Percentiles rank a stretch among this genome's conserved stretches.
These are phyloP conservation scores for Scedosporium apiospermum DNA, from an alignment of 2,329 filamentous ascomycete species.

Conservation along the genomic window DNA sequence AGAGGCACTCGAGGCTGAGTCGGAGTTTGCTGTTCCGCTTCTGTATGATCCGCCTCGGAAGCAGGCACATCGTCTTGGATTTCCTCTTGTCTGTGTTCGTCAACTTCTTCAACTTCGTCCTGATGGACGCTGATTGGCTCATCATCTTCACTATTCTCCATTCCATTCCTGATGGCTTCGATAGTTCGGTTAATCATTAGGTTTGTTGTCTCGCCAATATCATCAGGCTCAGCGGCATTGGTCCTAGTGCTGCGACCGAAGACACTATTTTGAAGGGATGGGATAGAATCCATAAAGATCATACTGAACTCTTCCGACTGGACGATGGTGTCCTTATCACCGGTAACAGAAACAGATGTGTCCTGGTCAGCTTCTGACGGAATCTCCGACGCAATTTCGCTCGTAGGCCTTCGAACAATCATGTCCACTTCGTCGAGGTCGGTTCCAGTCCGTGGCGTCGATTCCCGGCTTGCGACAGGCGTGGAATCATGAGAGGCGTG, in stretches of 20 bases:
- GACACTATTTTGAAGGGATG: constrained; percentile 35
- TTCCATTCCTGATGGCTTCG: constrained; percentile 31
- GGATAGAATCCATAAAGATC: constrained; percentile 47
- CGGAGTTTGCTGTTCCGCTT: background rate
- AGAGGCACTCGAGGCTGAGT: background rate
- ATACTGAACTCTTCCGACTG: constrained; percentile 50
- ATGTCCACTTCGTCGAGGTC: background rate
- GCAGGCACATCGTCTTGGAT: background rate
- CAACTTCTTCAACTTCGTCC: constrained; percentile 7
- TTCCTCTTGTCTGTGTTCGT: constrained; percentile 9
- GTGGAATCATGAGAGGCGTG: background rate
- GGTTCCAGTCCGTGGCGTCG: background rate
- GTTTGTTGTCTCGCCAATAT: constrained; percentile 47
- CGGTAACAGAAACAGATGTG: background rate
- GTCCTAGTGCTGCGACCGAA: constrained; percentile 12
- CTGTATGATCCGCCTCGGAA: background rate
- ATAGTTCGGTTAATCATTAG: constrained; percentile 47
- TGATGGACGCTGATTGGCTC: constrained; percentile 4
- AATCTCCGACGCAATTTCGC: background rate
- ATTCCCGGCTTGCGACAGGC: background rate
- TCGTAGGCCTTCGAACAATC: background rate
- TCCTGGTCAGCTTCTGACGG: background rate
- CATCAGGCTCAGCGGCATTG: constrained; percentile 24
- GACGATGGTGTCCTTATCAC: constrained; percentile 30
- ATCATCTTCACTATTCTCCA: constrained; percentile 16